Evolutionary conservation across 2,329 filamentous ascomycete genomes (phyloP).

Genomic region (Calonectria hongkongensis): DNA sequence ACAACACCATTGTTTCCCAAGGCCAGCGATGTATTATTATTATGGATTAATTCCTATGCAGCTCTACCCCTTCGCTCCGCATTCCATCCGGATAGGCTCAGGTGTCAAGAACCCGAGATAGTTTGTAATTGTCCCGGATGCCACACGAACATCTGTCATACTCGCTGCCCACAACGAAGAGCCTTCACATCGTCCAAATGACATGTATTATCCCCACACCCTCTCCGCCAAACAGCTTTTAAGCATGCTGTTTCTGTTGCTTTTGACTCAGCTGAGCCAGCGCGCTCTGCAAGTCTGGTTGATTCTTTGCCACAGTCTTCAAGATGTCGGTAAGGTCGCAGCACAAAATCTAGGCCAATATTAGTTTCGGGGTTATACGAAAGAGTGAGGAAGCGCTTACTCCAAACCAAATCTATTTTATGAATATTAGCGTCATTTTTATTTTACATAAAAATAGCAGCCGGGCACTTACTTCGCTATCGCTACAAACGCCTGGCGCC

Average conservation of each 20-base stretch:
- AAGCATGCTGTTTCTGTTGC: neutral
- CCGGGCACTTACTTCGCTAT: neutral
- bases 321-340: neutral
- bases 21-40: neutral
- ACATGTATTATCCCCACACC: neutral
- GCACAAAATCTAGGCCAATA: neutral
- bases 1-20: too few relatives aligned
- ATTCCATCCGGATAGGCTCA: neutral
- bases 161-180: neutral
- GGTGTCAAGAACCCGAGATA: neutral
- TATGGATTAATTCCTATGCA: neutral
- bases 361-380: neutral
- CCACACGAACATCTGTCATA: neutral
- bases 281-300: neutral
- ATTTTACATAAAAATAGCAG: too few relatives aligned
- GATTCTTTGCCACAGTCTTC: neutral
- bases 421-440: neutral
- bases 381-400: neutral
- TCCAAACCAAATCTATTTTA: slow-evolving; percentile 2
- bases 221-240: neutral
- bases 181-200: neutral
- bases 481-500: neutral
- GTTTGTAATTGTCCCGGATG: neutral
- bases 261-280: neutral
- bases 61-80: neutral